Percentiles rank a stretch among this genome's conserved stretches.
phyloP scores from a whole-genome alignment of 139 green algal species.

The Pseudopediastrum boryanum region DNA sequence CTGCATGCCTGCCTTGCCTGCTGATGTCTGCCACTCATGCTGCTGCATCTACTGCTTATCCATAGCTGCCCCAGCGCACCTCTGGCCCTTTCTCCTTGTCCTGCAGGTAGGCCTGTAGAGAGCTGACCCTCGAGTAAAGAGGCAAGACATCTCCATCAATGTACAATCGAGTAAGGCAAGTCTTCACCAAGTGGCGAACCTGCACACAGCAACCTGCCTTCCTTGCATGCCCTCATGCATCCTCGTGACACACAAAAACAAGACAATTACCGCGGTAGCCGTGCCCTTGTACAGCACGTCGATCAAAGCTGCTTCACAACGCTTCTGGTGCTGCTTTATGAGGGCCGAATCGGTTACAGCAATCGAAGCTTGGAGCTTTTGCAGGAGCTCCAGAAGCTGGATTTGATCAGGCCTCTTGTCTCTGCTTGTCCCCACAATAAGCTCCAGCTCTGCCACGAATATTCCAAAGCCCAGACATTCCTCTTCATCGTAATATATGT shows the following conservation, averaged over 20 bases:
- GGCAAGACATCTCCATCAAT: conserved; percentile 67
- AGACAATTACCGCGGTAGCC: too few relatives aligned
- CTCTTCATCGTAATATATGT: conserved; percentile 80
- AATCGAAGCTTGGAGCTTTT: conserved; percentile 76
- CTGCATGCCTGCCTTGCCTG: too few relatives aligned
- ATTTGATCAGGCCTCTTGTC: conserved; percentile 45
- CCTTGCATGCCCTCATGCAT: too few relatives aligned
- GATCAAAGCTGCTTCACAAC: conserved; percentile 72
- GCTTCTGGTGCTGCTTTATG: conserved; percentile 75
- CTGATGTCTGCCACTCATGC: neutral
- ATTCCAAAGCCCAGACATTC: conserved; percentile 75
- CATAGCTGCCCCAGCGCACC: conserved; percentile 1
- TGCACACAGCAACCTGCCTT: conserved; percentile 36
- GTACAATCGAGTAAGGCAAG: conserved; percentile 72
- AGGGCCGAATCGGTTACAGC: conserved; percentile 45
- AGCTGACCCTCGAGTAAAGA: conserved; percentile 72
- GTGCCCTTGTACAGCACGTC: conserved; percentile 66
- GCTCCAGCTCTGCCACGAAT: conserved; percentile 85
- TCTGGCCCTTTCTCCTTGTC: conserved; percentile 53
- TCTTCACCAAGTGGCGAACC: conserved; percentile 74
- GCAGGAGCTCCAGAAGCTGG: conserved; percentile 74
- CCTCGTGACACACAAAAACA: too few relatives aligned
- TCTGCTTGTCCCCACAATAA: conserved; percentile 61
- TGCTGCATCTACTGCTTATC: neutral
- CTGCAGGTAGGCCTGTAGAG: conserved; percentile 69